These are phyloP conservation scores for Stramenopiles sp. DNA, from an alignment of 352 stramenopile species.

Conservation along the genomic window DNA sequence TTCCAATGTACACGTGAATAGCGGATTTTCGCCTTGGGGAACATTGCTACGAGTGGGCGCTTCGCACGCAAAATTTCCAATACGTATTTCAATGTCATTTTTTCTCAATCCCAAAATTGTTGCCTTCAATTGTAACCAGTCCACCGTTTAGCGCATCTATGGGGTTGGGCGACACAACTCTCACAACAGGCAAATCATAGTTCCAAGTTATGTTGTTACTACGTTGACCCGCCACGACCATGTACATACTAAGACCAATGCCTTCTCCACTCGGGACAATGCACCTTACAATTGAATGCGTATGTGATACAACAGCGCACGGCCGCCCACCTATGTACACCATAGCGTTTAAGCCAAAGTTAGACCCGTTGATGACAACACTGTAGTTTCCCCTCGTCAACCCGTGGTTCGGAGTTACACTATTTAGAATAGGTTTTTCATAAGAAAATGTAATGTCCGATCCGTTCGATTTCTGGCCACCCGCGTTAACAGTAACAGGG, in stretches of 20 bases:
- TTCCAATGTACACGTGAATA: neutral
- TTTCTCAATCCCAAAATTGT: neutral
- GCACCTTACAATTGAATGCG: neutral
- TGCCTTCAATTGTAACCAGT: neutral
- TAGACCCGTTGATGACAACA: neutral
- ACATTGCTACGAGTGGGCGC: neutral
- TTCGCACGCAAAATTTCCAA: neutral
- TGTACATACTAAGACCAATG: neutral
- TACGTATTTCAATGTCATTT: slow-evolving; percentile 1
- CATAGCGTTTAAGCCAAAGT: neutral
- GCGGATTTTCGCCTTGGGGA: neutral
- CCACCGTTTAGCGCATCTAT: neutral
- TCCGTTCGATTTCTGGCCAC: too few species aligned
- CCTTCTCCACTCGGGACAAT: neutral
- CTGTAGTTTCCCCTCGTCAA: too few species aligned
- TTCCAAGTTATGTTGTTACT: neutral
- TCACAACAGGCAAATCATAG: neutral
- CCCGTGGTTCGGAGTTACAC: too few species aligned
- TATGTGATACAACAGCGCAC: neutral
- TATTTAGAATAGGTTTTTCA: too few species aligned
- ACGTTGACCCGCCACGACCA: neutral
- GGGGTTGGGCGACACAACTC: neutral
- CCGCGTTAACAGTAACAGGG: too few species aligned
- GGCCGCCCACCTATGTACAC: neutral
- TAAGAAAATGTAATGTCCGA: too few species aligned